Conservation (phyloP, 2,329 filamentous ascomycete species). For the Trichoderma polysporum region DNA sequence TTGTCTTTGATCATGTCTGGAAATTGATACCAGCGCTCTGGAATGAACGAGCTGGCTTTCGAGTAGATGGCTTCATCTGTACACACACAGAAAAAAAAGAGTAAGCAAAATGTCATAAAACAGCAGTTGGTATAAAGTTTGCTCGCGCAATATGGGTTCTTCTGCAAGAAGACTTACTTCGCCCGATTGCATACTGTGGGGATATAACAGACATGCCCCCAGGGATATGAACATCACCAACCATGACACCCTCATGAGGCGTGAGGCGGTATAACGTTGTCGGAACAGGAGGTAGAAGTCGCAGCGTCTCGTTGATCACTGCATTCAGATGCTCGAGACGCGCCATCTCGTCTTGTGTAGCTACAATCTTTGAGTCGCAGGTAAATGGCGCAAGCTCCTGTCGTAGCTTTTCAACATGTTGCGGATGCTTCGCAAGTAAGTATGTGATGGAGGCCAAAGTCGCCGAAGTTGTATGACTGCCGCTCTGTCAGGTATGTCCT, state of each 20-base stretch:
- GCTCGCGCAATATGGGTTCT: too few species aligned
- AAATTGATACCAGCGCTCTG: conserved; percentile 37
- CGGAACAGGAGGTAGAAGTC: conserved; percentile 26
- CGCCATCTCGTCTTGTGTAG: not conserved
- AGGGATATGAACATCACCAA: conserved; percentile 24
- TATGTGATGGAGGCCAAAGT: conserved; percentile 35
- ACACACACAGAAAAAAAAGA: too few species aligned
- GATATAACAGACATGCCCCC: conserved; percentile 21
- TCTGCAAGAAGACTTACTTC: not conserved
- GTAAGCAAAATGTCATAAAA: conserved; percentile 36
- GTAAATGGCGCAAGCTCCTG: not conserved
- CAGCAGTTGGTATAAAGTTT: conserved; percentile 10
- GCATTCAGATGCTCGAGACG: conserved; percentile 26
- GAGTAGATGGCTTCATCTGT: not conserved
- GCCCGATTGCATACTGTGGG: conserved; percentile 22
- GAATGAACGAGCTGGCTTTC: conserved; percentile 34
- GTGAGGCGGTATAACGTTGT: conserved; percentile 25
- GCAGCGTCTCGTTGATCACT: conserved; percentile 29
- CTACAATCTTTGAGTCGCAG: not conserved
- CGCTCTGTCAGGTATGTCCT: not conserved
- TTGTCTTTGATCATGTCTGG: conserved; percentile 34
- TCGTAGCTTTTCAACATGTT: not conserved
- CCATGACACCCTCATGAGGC: conserved; percentile 19
- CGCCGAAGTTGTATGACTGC: conserved; percentile 36
- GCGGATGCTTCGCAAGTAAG: conserved; percentile 32